phyloP scores from a whole-genome alignment of 208 protist genomes.

The Acanthamoeba royreba region DNA sequence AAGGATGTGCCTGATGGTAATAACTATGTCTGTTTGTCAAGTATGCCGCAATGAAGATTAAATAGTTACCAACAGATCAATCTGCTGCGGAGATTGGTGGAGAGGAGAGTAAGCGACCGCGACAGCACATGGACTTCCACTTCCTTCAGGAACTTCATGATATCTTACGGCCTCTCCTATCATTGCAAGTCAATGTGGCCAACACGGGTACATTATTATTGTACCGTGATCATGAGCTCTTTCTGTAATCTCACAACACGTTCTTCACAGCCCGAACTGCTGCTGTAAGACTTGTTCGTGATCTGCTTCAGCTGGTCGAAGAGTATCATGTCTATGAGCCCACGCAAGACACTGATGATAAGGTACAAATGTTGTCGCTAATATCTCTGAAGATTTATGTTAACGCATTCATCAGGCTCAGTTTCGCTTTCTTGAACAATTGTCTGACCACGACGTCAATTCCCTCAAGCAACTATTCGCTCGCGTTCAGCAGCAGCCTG shows the following conservation, averaged over 20 bases:
- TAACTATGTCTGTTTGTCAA: too few relatives aligned
- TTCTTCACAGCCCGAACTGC: neutral
- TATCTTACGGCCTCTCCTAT: neutral
- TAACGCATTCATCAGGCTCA: neutral
- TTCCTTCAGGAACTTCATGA: slow-evolving; percentile 4
- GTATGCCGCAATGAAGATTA: too few relatives aligned
- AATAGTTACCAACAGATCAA: too few relatives aligned
- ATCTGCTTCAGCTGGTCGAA: neutral
- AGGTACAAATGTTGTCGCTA: neutral
- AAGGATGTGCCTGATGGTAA: neutral
- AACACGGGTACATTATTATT: neutral
- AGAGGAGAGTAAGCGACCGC: neutral
- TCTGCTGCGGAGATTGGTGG: too few relatives aligned
- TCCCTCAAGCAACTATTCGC: neutral
- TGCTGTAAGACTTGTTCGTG: neutral
- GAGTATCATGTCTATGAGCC: neutral
- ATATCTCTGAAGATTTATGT: too few relatives aligned
- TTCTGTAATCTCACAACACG: too few relatives aligned
- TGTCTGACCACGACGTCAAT: neutral
- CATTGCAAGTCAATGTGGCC: neutral
- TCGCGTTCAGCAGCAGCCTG: too few relatives aligned
- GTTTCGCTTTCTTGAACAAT: neutral
- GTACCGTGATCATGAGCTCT: neutral
- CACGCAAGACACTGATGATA: slow-evolving; percentile 10
- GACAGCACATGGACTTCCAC: slow-evolving; percentile 33